Percentiles rank a stretch among this genome's conserved stretches.
These are phyloP conservation scores for Creolimax fragrantissima DNA, from an alignment of 78 protist genomes.

Conservation along the genomic window DNA sequence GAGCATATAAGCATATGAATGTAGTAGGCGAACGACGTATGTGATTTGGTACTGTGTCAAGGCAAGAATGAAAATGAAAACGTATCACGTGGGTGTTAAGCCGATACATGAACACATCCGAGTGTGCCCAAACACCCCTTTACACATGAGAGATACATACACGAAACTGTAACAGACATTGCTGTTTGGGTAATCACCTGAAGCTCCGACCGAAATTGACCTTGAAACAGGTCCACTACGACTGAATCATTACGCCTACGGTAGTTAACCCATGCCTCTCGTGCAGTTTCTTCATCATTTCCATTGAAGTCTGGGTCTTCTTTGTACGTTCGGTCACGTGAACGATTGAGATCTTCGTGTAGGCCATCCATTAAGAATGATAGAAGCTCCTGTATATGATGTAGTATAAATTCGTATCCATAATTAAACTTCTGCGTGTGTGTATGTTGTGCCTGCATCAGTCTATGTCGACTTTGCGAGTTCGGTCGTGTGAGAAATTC, in stretches of 20 bases:
- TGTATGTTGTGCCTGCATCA: neutral
- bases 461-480: neutral
- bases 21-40: too few relatives aligned
- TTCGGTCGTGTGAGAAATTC: too few relatives aligned
- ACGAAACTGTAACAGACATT: too few relatives aligned
- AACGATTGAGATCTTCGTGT: constrained; percentile 83
- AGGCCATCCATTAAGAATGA: constrained; percentile 62
- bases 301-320: neutral
- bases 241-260: constrained; percentile 64
- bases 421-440: too few relatives aligned
- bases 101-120: too few relatives aligned
- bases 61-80: too few relatives aligned
- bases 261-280: constrained; percentile 65
- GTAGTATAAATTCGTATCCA: neutral
- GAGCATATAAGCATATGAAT: neutral
- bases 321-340: neutral
- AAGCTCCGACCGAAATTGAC: constrained; percentile 19
- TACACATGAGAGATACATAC: too few relatives aligned
- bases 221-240: constrained; percentile 76
- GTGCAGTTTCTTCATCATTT: constrained; percentile 48
- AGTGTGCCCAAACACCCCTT: too few relatives aligned
- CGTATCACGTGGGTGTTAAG: too few relatives aligned
- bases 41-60: too few relatives aligned
- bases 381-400: constrained; percentile 40
- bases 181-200: too few relatives aligned